Conservation (phyloP, 1,284 basidiomycete species). For the Ustilago nuda region DNA sequence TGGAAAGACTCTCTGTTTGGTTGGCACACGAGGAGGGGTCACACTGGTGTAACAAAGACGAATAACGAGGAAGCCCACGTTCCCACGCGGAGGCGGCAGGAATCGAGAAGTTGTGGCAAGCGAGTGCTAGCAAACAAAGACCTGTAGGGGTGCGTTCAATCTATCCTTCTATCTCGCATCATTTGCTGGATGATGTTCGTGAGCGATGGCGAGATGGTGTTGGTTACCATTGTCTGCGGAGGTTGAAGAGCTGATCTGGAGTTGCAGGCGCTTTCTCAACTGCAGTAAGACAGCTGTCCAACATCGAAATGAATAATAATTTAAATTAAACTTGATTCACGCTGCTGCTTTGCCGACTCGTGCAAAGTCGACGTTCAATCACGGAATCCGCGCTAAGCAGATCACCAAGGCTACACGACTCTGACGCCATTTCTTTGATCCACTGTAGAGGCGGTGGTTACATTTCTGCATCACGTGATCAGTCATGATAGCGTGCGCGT, state of each 20-base stretch:
- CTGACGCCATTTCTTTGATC: conserved; percentile 33
- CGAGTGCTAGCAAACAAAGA: not conserved
- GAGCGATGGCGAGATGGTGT: conserved; percentile 9
- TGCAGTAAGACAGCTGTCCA: conserved; percentile 31
- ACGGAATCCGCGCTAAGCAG: conserved; percentile 36
- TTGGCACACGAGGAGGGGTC: not conserved
- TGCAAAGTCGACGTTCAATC: conserved; percentile 24
- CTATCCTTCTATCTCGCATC: conserved; percentile 13
- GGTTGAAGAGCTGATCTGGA: conserved; percentile 13
- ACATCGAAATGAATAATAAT: conserved; percentile 9
- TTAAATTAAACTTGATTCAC: not conserved
- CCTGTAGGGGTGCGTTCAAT: not conserved
- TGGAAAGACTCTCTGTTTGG: not conserved
- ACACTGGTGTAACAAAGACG: too few relatives aligned
- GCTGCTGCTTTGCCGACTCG: conserved; percentile 5
- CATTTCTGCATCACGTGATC: too few relatives aligned
- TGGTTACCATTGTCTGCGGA: not conserved
- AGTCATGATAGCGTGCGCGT: too few relatives aligned
- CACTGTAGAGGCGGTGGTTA: not conserved
- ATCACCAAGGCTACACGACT: conserved; percentile 29
- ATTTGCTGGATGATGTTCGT: conserved; percentile 14
- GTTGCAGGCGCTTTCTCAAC: conserved; percentile 4
- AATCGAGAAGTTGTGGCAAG: not conserved
- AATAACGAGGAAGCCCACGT: not conserved
- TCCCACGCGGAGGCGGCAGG: not conserved